A percentile compares a stretch with the other conserved stretches of the same genome.
Evolutionary conservation across 2,329 filamentous ascomycete genomes (phyloP).

Genomic region (Bisporella sp.): DNA sequence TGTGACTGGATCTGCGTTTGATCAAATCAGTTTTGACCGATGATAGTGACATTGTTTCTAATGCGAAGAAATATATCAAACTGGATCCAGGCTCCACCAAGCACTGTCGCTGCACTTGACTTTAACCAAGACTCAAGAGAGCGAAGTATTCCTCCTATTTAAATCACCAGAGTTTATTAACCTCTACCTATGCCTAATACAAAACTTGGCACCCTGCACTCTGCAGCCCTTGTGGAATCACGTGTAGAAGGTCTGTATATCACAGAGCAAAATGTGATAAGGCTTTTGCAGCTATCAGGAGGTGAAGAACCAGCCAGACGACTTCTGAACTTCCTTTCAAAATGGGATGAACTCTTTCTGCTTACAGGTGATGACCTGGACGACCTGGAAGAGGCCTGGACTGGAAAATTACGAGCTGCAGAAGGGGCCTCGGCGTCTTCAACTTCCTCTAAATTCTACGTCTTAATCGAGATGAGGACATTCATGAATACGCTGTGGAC

Average conservation of each 20-base stretch:
- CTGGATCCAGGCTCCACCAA: conserved; percentile 8
- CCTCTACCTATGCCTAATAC: too few species aligned
- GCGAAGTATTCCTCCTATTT: too few species aligned
- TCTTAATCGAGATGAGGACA: conserved; percentile 6
- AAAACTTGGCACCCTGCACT: too few species aligned
- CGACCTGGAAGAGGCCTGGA: conserved; percentile 11
- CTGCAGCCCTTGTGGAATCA: too few species aligned
- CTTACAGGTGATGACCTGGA: conserved; percentile 10
- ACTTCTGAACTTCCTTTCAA: conserved; percentile 8
- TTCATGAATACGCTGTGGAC: conserved; percentile 9
- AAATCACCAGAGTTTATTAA: too few species aligned
- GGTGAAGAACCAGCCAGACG: conserved; percentile 8
- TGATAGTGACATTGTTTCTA: conserved; percentile 7
- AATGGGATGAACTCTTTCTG: conserved; percentile 9
- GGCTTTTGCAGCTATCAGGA: conserved; percentile 8
- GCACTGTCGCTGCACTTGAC: conserved; percentile 5
- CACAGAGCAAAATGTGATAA: conserved; percentile 12
- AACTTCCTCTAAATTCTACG: conserved; percentile 8
- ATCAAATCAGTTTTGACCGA: conserved; percentile 7
- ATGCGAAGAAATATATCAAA: conserved; percentile 12
- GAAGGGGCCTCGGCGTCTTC: conserved; percentile 3
- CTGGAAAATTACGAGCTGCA: conserved; percentile 5
- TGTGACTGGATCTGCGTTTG: conserved; percentile 6
- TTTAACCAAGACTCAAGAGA: too few species aligned
- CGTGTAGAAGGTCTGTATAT: conserved; percentile 1